These are phyloP conservation scores for Lagerstroemia speciosa DNA, from an alignment of 345 rosid genomes.

Conservation along the genomic window DNA sequence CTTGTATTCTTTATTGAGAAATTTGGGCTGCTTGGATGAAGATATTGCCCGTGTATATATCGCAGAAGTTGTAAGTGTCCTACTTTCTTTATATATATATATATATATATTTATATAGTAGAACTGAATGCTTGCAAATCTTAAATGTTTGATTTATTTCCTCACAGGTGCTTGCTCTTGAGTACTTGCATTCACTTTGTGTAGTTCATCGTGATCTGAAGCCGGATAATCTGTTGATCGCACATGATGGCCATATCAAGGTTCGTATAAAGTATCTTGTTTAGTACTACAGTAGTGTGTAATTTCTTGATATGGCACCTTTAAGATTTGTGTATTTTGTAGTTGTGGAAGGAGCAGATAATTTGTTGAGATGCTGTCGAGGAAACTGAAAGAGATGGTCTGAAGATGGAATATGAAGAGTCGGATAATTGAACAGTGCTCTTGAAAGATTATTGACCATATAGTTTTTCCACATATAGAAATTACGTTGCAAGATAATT, in stretches of 20 bases:
- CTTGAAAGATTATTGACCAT: too few relatives aligned
- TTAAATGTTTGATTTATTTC: neutral
- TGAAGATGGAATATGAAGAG: too few relatives aligned
- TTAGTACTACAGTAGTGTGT: neutral
- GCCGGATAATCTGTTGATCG: constrained; percentile 96
- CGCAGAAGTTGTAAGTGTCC: constrained; percentile 91
- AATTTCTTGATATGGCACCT: too few relatives aligned
- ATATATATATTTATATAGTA: neutral
- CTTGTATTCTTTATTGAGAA: constrained; percentile 86
- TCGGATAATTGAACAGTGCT: too few relatives aligned
- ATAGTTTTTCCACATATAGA: neutral
- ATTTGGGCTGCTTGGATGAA: constrained; percentile 96
- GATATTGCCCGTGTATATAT: constrained; percentile 95
- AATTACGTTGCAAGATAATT: neutral
- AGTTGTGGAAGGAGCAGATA: neutral
- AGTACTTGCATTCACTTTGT: constrained; percentile 81
- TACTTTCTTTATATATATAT: neutral
- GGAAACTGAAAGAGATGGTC: too few relatives aligned
- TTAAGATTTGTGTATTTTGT: neutral
- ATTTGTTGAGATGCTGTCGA: neutral
- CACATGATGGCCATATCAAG: constrained; percentile 99
- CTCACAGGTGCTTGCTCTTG: constrained; percentile 89
- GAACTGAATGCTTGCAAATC: constrained; percentile 1
- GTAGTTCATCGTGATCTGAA: constrained; percentile 99
- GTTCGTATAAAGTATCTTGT: constrained; percentile 19